These are phyloP conservation scores for Leucaena leucocephala DNA, from an alignment of 306 rosid species.

Conservation along the genomic window DNA sequence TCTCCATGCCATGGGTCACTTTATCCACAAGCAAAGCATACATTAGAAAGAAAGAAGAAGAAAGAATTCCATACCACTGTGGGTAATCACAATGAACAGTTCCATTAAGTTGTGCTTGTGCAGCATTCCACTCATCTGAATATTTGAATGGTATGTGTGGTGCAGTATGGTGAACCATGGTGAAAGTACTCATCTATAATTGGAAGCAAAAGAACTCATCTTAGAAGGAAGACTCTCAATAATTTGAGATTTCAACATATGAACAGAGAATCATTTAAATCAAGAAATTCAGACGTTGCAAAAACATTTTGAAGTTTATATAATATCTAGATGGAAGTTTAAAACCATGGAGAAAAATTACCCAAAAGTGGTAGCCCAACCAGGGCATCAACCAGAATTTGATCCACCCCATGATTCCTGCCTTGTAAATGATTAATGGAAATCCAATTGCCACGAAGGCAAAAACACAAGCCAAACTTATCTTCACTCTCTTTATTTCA, in stretches of 20 bases:
- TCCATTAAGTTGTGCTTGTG: constrained; percentile 94
- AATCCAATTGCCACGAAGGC: constrained; percentile 87
- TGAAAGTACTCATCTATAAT: constrained; percentile 91
- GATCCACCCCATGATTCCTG: constrained; percentile 93
- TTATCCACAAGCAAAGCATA: constrained; percentile 26
- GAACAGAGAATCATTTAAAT: not conserved
- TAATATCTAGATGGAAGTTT: constrained; percentile 30
- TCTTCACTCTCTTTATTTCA: constrained; percentile 82
- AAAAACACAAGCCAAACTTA: constrained; percentile 95
- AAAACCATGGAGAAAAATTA: constrained; percentile 46
- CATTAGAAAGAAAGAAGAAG: constrained; percentile 25
- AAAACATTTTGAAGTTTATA: not conserved
- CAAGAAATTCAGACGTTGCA: constrained; percentile 16
- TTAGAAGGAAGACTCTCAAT: constrained; percentile 31
- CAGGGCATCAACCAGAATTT: constrained; percentile 99
- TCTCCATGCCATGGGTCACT: constrained; percentile 29
- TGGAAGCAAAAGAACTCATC: constrained; percentile 29
- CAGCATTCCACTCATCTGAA: constrained; percentile 92
- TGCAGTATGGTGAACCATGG: constrained; percentile 98
- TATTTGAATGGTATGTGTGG: constrained; percentile 94
- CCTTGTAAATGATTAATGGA: constrained; percentile 87
- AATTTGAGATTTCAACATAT: constrained; percentile 2
- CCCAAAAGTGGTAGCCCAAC: constrained; percentile 99
- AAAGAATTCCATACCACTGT: constrained; percentile 61
- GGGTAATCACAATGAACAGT: constrained; percentile 98